Base-by-base conservation (phyloP, 176 grass and related monocot genomes). In the Tuctoria greenei region DNA sequence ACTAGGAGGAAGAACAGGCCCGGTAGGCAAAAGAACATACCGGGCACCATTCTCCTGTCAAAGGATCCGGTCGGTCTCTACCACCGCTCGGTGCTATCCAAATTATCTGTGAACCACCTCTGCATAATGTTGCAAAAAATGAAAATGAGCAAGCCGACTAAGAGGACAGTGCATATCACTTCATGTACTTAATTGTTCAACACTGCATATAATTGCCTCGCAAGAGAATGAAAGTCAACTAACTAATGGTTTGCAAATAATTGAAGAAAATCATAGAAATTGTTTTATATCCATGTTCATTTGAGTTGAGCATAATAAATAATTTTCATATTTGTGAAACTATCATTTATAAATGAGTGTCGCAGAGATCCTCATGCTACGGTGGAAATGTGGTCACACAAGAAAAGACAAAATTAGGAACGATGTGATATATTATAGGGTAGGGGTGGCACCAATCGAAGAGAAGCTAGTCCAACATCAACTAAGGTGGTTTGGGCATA, bases 11-110 rank as follows among this genome's bases (percentile, higher is more conserved):
- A 81, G 63, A 72, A 31, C 26, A 77, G 82, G 46, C 82, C 18
- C 10, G 62, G 40, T 43, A 71, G 55, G 54, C 60, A 82, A 75
- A 49, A 84, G 63, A 87, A 84, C 64, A 69, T 82, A 98, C 95
- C 64, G 95, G 95, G 84, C 82, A 59, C 89, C 91, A 98, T 90
- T 98, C 91, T 67, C 89, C 89, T 44, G 91, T 90, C 63, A 69
- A 69, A 16, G 89, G 82, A 82, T 94, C 79, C 12, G 91, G 91
- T 25, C 95, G 91, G 61, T 98, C 95, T 82, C 95, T 92, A 80
- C 95, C 95, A 84, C 95, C 95, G 90, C 91, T 94, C 27, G 95
- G 91, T 39, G 95, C 95, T 83, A 95, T 99, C 95, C 95, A 99
- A 78, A 95, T 90, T 84, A 95, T 77, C 16, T 99, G 95, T 81